Conservation (phyloP, 768 basidiomycete genomes). For the Mycena capillaripes region DNA sequence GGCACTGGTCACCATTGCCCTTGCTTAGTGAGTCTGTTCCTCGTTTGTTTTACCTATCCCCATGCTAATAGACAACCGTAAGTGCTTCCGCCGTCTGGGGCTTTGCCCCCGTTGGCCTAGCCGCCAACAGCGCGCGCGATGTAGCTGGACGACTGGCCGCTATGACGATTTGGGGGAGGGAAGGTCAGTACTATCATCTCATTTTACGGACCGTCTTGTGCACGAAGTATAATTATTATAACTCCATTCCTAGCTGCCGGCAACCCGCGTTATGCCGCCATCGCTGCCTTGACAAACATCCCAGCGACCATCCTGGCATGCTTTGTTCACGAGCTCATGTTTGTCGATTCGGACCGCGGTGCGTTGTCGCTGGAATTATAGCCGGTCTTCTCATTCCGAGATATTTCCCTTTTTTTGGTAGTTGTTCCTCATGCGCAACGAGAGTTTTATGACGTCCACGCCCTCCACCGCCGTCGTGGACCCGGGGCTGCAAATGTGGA, state of each 20-base stretch:
- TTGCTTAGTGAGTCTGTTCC: slow-evolving; percentile 72
- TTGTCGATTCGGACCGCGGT: slow-evolving; percentile 74
- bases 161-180: slow-evolving; percentile 72
- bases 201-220: too few species aligned
- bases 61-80: neutral
- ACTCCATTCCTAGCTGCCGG: slow-evolving; percentile 48
- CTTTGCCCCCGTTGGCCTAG: slow-evolving; percentile 64
- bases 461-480: slow-evolving; percentile 30
- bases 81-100: slow-evolving; percentile 75
- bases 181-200: slow-evolving; percentile 45
- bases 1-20: slow-evolving; percentile 66
- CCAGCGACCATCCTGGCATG: slow-evolving; percentile 71
- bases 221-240: too few species aligned
- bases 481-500: slow-evolving; percentile 2
- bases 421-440: slow-evolving; percentile 27
- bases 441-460: slow-evolving; percentile 35
- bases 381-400: neutral
- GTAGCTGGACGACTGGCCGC: slow-evolving; percentile 74
- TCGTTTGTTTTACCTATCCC: too few species aligned
- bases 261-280: slow-evolving; percentile 66
- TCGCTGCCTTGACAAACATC: slow-evolving; percentile 76
- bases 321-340: slow-evolving; percentile 67
- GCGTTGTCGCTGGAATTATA: slow-evolving; percentile 37
- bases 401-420: slow-evolving; percentile 2
- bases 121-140: slow-evolving; percentile 79